Conservation (phyloP, 2,329 filamentous ascomycete species). For the Cladosporium austrohemisphaericum region DNA sequence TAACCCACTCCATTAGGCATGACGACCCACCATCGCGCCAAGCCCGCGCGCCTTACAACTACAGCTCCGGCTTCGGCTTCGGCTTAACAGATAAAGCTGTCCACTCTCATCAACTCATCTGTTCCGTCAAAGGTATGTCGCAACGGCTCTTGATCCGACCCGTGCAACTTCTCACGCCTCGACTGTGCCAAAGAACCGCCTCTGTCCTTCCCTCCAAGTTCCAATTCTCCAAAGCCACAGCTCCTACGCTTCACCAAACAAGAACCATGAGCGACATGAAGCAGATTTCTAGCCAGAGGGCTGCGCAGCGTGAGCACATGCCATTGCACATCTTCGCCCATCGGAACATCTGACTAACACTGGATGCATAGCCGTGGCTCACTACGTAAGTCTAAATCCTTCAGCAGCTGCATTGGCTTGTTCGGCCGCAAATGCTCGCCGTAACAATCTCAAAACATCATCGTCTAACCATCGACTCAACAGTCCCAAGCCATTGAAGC, state of each 20-base stretch:
- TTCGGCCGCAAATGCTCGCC: background rate
- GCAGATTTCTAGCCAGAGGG: slow-evolving; percentile 41
- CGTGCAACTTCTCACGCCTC: background rate
- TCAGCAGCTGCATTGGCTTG: background rate
- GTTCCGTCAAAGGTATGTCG: slow-evolving; percentile 11
- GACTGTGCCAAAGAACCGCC: background rate
- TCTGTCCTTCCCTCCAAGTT: background rate
- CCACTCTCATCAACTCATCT: no score
- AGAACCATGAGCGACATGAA: slow-evolving; percentile 43
- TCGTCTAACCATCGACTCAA: background rate
- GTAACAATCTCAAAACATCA: slow-evolving; percentile 1
- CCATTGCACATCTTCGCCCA: background rate
- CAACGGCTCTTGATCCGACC: slow-evolving; percentile 7
- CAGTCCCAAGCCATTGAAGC: slow-evolving; percentile 61
- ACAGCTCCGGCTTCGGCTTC: slow-evolving; percentile 15
- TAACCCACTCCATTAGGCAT: slow-evolving; percentile 7
- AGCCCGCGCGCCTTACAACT: slow-evolving; percentile 1
- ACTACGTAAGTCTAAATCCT: slow-evolving; percentile 38
- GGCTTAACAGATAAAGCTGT: slow-evolving; percentile 13
- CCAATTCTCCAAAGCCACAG: slow-evolving; percentile 4
- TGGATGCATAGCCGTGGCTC: slow-evolving; percentile 35
- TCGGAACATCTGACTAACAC: slow-evolving; percentile 18
- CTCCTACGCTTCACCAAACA: background rate
- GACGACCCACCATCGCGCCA: slow-evolving; percentile 11
- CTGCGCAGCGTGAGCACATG: slow-evolving; percentile 41